A percentile compares a stretch with the other conserved stretches of the same genome.
These are phyloP conservation scores for Metschnikowia hibisci DNA, from an alignment of 805 yeast genomes.

Conservation along the genomic window DNA sequence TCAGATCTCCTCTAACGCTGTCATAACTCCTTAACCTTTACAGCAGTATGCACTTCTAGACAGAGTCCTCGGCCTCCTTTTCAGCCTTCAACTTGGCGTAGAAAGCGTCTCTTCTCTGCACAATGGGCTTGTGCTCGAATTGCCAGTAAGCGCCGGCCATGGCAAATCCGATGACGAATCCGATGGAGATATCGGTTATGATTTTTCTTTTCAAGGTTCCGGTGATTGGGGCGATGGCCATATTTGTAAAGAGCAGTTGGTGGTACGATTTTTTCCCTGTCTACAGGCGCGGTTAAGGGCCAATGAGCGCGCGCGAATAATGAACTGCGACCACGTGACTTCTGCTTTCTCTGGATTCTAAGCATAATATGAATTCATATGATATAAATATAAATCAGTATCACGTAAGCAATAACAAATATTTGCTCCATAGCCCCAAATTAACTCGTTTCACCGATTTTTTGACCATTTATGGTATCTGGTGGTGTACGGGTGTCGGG, in stretches of 20 bases:
- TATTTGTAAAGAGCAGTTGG: slow-evolving; percentile 20
- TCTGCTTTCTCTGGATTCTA: too few relatives aligned
- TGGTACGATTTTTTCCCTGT: slow-evolving; percentile 4
- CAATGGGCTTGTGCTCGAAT: slow-evolving; percentile 75
- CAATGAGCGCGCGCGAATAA: slow-evolving; percentile 14
- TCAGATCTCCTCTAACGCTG: background rate
- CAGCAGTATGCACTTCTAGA: slow-evolving; percentile 5
- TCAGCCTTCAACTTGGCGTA: slow-evolving; percentile 74
- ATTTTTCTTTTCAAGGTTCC: slow-evolving; percentile 81
- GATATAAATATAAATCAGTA: too few relatives aligned
- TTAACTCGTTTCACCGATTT: too few relatives aligned
- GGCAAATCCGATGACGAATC: slow-evolving; percentile 56
- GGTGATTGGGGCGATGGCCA: slow-evolving; percentile 82
- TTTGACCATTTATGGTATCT: background rate
- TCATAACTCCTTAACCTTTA: background rate
- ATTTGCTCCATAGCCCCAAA: too few relatives aligned
- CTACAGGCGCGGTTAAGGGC: slow-evolving; percentile 11
- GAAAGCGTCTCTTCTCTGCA: slow-evolving; percentile 77
- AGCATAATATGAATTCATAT: too few relatives aligned
- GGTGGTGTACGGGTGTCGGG: slow-evolving; percentile 1
- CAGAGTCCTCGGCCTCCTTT: slow-evolving; percentile 57
- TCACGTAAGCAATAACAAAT: too few relatives aligned
- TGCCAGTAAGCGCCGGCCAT: slow-evolving; percentile 73
- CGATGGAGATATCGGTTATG: slow-evolving; percentile 71
- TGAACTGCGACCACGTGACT: slow-evolving; percentile 2